Conservation (phyloP, 2,329 filamentous ascomycete species). For the Trichophyton benhamiae region DNA sequence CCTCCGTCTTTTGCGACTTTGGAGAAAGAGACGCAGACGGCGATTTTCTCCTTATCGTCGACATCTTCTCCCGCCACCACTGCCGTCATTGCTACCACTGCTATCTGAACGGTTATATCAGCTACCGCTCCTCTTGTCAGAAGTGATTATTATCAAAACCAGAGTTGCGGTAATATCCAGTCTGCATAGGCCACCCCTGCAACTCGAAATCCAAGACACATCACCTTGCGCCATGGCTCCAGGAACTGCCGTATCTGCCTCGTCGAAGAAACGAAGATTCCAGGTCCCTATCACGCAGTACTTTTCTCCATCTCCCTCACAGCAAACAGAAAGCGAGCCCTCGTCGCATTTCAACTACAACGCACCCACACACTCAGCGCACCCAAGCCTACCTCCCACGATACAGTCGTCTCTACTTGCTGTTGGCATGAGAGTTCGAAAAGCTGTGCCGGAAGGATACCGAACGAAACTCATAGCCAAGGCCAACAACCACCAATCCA, state of each 20-base stretch:
- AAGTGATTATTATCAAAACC: neutral
- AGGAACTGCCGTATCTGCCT: neutral
- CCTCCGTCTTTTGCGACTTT: neutral
- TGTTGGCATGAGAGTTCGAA: slow-evolving; percentile 89
- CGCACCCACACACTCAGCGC: slow-evolving; percentile 27
- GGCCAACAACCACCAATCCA: neutral
- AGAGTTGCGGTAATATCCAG: neutral
- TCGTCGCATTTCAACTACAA: slow-evolving; percentile 31
- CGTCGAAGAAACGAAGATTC: slow-evolving; percentile 33
- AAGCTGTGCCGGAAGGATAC: slow-evolving; percentile 87
- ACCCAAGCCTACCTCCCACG: slow-evolving; percentile 47
- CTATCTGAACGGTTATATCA: neutral
- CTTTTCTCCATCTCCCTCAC: slow-evolving; percentile 20
- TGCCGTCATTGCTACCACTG: neutral
- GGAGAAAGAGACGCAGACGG: neutral
- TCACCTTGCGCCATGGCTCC: neutral
- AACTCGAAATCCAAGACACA: neutral
- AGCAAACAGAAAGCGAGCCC: slow-evolving; percentile 11
- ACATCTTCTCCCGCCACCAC: neutral
- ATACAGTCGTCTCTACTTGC: slow-evolving; percentile 75
- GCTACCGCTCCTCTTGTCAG: neutral
- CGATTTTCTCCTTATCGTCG: neutral
- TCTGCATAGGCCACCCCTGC: neutral
- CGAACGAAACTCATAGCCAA: slow-evolving; percentile 47
- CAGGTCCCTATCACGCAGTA: slow-evolving; percentile 33